Conservation (phyloP, 441 rosid genomes). For the Populus hybrid region DNA sequence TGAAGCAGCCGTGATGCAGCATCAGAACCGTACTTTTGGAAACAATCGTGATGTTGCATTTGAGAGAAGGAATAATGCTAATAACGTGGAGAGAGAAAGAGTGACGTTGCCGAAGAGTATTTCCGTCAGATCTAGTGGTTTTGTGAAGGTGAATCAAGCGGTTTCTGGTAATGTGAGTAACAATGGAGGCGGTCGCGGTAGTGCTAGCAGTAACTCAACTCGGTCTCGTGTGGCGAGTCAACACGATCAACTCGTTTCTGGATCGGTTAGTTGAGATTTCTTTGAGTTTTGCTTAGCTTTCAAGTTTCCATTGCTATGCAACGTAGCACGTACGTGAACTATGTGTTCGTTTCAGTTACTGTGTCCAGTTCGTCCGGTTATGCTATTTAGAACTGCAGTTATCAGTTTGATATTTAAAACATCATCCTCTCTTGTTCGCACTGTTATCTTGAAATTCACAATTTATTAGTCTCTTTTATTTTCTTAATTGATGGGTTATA, state of each 20-base stretch:
- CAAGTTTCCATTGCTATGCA: not conserved
- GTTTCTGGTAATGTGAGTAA: slow-evolving; percentile 26
- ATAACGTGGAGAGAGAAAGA: slow-evolving; percentile 25
- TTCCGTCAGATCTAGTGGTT: slow-evolving; percentile 54
- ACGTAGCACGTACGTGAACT: not conserved
- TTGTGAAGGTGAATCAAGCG: slow-evolving; percentile 36
- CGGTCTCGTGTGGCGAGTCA: slow-evolving; percentile 25
- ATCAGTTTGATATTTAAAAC: not conserved
- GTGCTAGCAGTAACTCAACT: slow-evolving; percentile 29
- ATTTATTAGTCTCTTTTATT: not conserved
- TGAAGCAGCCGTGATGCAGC: slow-evolving; percentile 25
- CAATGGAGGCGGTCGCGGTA: slow-evolving; percentile 3
- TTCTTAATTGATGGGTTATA: not conserved
- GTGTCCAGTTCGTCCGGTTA: not conserved
- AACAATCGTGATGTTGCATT: slow-evolving; percentile 19
- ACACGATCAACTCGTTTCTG: slow-evolving; percentile 27
- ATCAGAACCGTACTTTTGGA: slow-evolving; percentile 1
- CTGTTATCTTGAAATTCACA: not conserved
- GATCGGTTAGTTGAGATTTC: slow-evolving; percentile 23
- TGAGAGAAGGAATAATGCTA: slow-evolving; percentile 17
- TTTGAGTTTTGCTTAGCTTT: not conserved
- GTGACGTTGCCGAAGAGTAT: slow-evolving; percentile 54
- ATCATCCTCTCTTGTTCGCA: not conserved
- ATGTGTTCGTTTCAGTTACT: not conserved
- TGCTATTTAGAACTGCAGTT: not conserved